Evolutionary conservation across 768 basidiomycete species (phyloP), one percentile per base, ranked within the genome.

Genomic region (Lactarius quietus): DNA sequence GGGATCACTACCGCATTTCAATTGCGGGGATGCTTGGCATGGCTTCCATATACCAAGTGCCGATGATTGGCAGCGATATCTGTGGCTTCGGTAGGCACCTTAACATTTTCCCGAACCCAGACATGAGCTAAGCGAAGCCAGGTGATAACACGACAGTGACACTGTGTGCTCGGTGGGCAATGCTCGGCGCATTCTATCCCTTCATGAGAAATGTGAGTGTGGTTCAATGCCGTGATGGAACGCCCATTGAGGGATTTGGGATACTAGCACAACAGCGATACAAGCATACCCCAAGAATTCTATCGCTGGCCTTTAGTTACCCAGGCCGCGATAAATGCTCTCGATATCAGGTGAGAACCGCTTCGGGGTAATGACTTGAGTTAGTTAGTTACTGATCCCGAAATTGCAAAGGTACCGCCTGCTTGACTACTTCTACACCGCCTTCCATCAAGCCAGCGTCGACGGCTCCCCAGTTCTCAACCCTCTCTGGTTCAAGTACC

Each of bases 51-150:
- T 89, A 82, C 70, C 86, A 88, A 68, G 74, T 89, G 2, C 90
- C 90, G 0, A 88, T 92, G 88, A 84, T 90, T 38, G 90, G 90
- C 3, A 83, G 83, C 56, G 90, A 93, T 74, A 86, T 88, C 62
- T 89, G 86, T 70, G 88, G 86, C 2, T 88, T 81, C 73, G 81
- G 84, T 84, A 67, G 18, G 82, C 72, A 41, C 55, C 26, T n/a
- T 45, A 9, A 55, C 36, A 55, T 39, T 31, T 18, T 33, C 28
- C n/a, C 15, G 31, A 31, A 36, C 43, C 18, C 33, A 35, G 6
- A 35, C 68, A 39, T 29, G 15, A 41, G 45, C 33, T 28, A 38
- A 58, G 23, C 35, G 38, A 2, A 61, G 12, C 26, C 57, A 85
- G 85, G 76, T 36, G 83, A 75, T 0, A 80, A 90, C 70, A 86